These are phyloP conservation scores for Hymenoscyphus albidus DNA, from an alignment of 2,329 filamentous ascomycete genomes.

Conservation along the genomic window DNA sequence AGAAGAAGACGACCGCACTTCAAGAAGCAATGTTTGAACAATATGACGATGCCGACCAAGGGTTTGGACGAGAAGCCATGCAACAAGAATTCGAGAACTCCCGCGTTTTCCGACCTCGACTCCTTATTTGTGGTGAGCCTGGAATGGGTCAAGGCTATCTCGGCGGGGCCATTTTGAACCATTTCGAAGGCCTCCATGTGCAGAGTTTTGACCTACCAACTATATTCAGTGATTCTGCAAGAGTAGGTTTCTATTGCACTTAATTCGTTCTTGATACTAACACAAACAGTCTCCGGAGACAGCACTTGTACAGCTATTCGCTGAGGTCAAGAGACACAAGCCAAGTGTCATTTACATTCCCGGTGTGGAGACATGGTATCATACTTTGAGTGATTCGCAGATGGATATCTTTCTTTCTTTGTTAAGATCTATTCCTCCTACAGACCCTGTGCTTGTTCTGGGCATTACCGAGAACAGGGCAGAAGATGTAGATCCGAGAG, in stretches of 20 bases:
- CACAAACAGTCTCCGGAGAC: conserved; percentile 54
- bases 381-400: conserved; percentile 54
- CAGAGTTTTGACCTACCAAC: conserved; percentile 91
- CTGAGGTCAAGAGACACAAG: conserved; percentile 89
- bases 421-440: conserved; percentile 77
- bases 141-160: conserved; percentile 96
- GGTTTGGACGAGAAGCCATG: conserved; percentile 77
- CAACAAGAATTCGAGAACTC: conserved; percentile 78
- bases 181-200: conserved; percentile 90
- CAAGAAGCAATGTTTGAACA: conserved; percentile 93
- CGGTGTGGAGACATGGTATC: conserved; percentile 82
- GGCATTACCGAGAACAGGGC: conserved; percentile 73
- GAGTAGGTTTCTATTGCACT: conserved; percentile 46
- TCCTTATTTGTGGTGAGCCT: conserved; percentile 74
- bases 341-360: conserved; percentile 95
- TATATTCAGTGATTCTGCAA: conserved; percentile 75
- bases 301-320: conserved; percentile 84
- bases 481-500: conserved; percentile 56
- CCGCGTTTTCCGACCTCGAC: conserved; percentile 80
- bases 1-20: conserved; percentile 81
- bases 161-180: conserved; percentile 77
- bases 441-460: conserved; percentile 82
- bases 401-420: conserved; percentile 81
- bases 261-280: conserved; percentile 11
- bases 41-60: conserved; percentile 74